Base-by-base conservation (phyloP, 192 early-diverging fungal genomes). In the Coemansia sp. region DNA sequence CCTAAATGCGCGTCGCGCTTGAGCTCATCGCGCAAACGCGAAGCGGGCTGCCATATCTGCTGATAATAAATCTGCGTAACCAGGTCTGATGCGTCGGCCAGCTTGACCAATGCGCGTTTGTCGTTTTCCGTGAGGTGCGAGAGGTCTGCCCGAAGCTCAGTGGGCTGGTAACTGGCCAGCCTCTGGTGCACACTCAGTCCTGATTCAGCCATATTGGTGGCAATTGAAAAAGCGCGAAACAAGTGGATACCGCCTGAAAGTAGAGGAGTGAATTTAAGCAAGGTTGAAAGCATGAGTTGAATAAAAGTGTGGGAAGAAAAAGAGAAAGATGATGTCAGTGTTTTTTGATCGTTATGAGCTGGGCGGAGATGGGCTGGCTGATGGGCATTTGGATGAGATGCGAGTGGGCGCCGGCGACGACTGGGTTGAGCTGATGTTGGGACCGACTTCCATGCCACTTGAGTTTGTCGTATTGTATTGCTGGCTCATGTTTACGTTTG, bases 31-130 rank as follows among this genome's bases (percentile, higher is more conserved):
- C 83, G 83, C 14, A 90, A 70, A 4, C 43, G 62, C 45, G 84
- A 62, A 57, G 87, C 88, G 1, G 87, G 84, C 8, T 81, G 64
- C 90, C 88, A 90, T 17, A 78, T 81, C 69, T 92, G 90, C 38
- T 83, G 75, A 61, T 86, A 83, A 58, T 87, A 92, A 47, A 87
- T 78, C 22, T 72, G 50, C 70, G 84, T 84, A 35, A 91, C 69
- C 24, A 86, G 57, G 50, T 88, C 85, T 2, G 84, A 83, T 25
- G 80, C 86, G 39, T 86, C 72, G 29, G 87, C 83, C 11, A 91
- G 65, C 55, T 86, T 83, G 23, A 83, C 83, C 27, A 91, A 66
- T 21, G 89, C 89, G 17, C 70, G 66, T 35, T 73, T 82, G 65
- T 91, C 89, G 65, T 84, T 82, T 0, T 55, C 50, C 0, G 80